Conservation (phyloP, 2,329 filamentous ascomycete genomes). For the Pseudogymnoascus sp. region DNA sequence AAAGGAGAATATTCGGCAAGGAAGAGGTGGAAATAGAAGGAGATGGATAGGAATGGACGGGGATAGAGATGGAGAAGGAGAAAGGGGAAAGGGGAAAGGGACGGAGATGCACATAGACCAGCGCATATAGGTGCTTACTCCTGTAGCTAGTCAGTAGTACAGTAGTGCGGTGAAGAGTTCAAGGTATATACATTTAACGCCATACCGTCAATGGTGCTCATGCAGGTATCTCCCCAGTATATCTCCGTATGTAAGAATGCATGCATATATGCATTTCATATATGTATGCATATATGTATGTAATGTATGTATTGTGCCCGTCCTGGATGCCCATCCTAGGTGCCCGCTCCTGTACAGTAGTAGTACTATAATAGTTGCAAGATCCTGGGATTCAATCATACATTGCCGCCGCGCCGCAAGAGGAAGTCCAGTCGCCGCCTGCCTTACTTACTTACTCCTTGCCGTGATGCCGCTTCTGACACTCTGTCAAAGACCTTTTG, state of each 20-base stretch:
- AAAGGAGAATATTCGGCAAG: background rate
- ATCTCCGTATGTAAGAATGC: slow-evolving; percentile 1
- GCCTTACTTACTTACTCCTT: background rate
- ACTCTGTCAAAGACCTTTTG: background rate
- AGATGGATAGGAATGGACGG: background rate
- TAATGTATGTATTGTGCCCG: background rate
- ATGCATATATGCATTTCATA: slow-evolving; percentile 3
- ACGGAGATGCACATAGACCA: background rate
- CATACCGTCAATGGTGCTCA: background rate
- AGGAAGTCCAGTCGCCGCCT: background rate
- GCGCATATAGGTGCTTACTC: background rate
- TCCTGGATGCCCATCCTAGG: too few relatives aligned
- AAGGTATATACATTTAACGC: background rate
- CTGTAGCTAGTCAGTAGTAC: slow-evolving; percentile 3
- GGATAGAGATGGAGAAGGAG: background rate
- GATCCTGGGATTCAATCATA: background rate
- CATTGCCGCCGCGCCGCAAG: background rate
- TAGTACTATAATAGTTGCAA: too few relatives aligned
- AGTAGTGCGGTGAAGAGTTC: background rate
- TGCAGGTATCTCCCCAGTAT: background rate
- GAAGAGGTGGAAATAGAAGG: background rate
- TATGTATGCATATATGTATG: background rate
- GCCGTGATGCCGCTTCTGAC: background rate
- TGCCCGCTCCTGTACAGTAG: too few relatives aligned
- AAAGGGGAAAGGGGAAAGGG: background rate